Percentiles rank a stretch among this genome's conserved stretches.
Evolutionary conservation across 2,329 filamentous ascomycete species (phyloP).

Genomic region (Calonectria pauciramosa): DNA sequence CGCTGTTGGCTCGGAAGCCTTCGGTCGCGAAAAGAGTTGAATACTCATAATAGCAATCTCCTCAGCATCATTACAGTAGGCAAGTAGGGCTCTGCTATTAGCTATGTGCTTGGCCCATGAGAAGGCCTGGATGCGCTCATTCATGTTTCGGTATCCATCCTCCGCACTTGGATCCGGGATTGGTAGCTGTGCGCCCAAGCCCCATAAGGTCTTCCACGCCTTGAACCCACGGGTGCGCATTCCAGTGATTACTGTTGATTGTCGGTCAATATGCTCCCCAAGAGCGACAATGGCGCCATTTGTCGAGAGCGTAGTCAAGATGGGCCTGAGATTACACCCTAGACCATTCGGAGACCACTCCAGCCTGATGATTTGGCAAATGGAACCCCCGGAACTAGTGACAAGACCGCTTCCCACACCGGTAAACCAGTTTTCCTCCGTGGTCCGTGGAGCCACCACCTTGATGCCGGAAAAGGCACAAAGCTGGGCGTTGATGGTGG

Average conservation of each 20-base stretch:
- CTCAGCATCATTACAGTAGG: slow-evolving; percentile 64
- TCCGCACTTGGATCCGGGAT: slow-evolving; percentile 58
- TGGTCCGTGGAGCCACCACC: slow-evolving; percentile 44
- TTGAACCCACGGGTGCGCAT: slow-evolving; percentile 57
- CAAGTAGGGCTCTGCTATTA: slow-evolving; percentile 60
- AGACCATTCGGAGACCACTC: slow-evolving; percentile 72
- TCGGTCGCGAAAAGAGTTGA: slow-evolving; percentile 52
- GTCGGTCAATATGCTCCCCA: slow-evolving; percentile 59
- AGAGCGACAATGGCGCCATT: slow-evolving; percentile 65
- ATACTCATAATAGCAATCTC: slow-evolving; percentile 67
- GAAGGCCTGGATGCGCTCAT: slow-evolving; percentile 64
- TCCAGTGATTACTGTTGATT: slow-evolving; percentile 45
- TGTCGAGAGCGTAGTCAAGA: slow-evolving; percentile 65
- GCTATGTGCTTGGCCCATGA: slow-evolving; percentile 64
- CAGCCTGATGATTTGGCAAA: slow-evolving; percentile 68
- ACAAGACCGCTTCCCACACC: slow-evolving; percentile 63
- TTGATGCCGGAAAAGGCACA: slow-evolving; percentile 55
- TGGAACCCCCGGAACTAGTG: slow-evolving; percentile 61
- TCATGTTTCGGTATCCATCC: slow-evolving; percentile 51
- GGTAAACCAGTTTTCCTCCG: slow-evolving; percentile 49
- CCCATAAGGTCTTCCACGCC: slow-evolving; percentile 69
- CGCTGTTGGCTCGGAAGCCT: slow-evolving; percentile 31
- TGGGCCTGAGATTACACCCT: slow-evolving; percentile 66
- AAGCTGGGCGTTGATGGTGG: slow-evolving; percentile 61
- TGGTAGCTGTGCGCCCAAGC: slow-evolving; percentile 65